Conservation (phyloP, 495 filamentous ascomycete genomes). For the Podospora pseudocomata region DNA sequence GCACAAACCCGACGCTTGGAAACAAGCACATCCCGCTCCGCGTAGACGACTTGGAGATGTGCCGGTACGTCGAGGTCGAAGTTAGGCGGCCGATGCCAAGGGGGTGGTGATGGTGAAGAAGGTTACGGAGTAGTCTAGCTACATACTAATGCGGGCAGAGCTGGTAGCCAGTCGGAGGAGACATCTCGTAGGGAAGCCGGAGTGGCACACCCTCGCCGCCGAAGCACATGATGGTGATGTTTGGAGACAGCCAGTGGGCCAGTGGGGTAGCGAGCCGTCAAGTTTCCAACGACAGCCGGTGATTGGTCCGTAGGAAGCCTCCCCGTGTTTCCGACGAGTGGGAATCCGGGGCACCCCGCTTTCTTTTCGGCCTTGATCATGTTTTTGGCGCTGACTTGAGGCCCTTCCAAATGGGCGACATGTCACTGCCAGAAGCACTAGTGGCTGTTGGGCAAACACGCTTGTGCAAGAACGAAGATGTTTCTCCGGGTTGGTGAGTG, state of each 20-base stretch:
- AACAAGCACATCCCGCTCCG: conserved; percentile 6
- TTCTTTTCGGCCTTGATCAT: background rate
- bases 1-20: background rate
- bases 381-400: background rate
- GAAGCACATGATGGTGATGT: conserved; percentile 4
- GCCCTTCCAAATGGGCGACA: no score
- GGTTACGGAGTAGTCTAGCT: background rate
- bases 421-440: conserved; percentile 4
- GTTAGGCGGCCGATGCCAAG: background rate
- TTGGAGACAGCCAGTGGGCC: background rate
- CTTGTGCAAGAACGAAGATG: conserved; percentile 9
- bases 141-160: background rate
- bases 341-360: background rate
- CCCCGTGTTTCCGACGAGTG: conserved; percentile 19
- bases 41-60: conserved; percentile 11
- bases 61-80: background rate
- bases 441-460: conserved; percentile 6
- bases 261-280: background rate
- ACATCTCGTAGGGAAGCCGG: background rate
- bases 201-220: background rate
- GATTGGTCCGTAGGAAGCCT: conserved; percentile 21
- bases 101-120: background rate
- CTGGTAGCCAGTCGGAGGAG: background rate
- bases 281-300: background rate
- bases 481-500: conserved; percentile 3